Conservation (phyloP, 1,139 yeast genomes). For the Taiozyma sp. region DNA sequence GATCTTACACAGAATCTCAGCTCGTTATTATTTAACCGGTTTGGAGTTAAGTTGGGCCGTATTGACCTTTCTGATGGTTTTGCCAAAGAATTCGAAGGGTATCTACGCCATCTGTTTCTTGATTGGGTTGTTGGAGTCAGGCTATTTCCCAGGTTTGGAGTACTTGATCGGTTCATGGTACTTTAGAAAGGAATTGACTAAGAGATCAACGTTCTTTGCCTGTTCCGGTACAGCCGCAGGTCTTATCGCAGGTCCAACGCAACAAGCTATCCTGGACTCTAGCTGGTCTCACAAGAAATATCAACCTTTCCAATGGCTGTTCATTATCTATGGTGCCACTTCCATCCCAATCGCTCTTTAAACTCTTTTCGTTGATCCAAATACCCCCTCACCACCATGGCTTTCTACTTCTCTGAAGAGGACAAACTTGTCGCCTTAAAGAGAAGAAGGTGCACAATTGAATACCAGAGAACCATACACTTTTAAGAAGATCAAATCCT, state of each 20-base stretch:
- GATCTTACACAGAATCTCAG: conserved; percentile 49
- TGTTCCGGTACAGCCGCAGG: conserved; percentile 23
- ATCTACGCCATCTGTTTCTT: conserved; percentile 54
- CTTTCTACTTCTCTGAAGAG: conserved; percentile 31
- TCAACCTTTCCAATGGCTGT: conserved; percentile 47
- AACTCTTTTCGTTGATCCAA: conserved; percentile 38
- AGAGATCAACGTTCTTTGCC: conserved; percentile 18
- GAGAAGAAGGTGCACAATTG: conserved; percentile 39
- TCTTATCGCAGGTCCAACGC: conserved; percentile 26
- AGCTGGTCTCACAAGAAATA: conserved; percentile 30
- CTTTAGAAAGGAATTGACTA: conserved; percentile 37
- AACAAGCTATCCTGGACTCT: conserved; percentile 26
- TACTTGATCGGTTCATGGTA: conserved; percentile 42
- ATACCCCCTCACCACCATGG: conserved; percentile 38
- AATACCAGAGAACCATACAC: conserved; percentile 40
- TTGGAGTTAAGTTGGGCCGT: conserved; percentile 55
- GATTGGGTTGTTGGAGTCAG: conserved; percentile 53
- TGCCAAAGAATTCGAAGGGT: conserved; percentile 36
- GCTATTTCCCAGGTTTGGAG: conserved; percentile 52
- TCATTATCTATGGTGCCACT: conserved; percentile 47
- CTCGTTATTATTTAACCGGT: conserved; percentile 47
- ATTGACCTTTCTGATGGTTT: conserved; percentile 46
- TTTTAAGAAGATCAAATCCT: conserved; percentile 34
- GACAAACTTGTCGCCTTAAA: conserved; percentile 24
- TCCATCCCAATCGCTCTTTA: conserved; percentile 44